phyloP scores from a whole-genome alignment of 352 stramenopile species.

The Pythium vanterpoolii region DNA sequence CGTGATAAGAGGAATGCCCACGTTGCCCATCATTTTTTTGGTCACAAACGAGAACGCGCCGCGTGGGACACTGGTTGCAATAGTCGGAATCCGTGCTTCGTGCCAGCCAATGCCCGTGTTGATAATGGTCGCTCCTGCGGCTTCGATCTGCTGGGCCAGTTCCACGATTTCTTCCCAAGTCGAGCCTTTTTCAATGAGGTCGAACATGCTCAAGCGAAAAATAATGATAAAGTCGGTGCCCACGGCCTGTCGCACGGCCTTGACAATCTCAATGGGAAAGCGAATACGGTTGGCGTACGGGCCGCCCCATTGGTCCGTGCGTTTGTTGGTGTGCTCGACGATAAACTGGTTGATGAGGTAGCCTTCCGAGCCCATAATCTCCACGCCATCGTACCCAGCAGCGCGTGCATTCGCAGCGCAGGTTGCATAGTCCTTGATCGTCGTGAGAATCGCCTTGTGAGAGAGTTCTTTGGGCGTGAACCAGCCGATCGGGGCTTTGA shows the following conservation, averaged over 20 bases:
- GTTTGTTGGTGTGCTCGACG: conserved; percentile 92
- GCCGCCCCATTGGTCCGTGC: conserved; percentile 94
- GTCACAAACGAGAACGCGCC: conserved; percentile 95
- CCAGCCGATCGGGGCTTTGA: conserved; percentile 93
- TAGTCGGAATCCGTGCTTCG: conserved; percentile 96
- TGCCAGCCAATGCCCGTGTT: conserved; percentile 99
- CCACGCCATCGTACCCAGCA: conserved; percentile 96
- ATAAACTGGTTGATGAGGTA: conserved; percentile 99
- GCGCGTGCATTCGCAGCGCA: conserved; percentile 79
- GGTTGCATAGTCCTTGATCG: conserved; percentile 93
- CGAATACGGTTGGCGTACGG: conserved; percentile 93
- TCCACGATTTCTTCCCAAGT: conserved; percentile 87
- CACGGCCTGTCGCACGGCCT: conserved; percentile 82
- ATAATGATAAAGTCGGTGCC: conserved; percentile 97
- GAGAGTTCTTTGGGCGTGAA: conserved; percentile 89
- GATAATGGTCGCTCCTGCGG: conserved; percentile 93
- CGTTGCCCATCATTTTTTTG: conserved; percentile 84
- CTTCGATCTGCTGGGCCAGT: conserved; percentile 90
- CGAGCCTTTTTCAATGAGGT: conserved; percentile 92
- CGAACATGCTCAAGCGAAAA: conserved; percentile 95
- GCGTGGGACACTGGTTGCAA: conserved; percentile 94
- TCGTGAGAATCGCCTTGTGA: conserved; percentile 77
- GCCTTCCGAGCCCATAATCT: conserved; percentile 98
- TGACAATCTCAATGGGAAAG: conserved; percentile 94
- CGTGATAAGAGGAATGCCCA: conserved; percentile 92